Conservation (phyloP, 441 rosid genomes). For the Omphalea diandra region DNA sequence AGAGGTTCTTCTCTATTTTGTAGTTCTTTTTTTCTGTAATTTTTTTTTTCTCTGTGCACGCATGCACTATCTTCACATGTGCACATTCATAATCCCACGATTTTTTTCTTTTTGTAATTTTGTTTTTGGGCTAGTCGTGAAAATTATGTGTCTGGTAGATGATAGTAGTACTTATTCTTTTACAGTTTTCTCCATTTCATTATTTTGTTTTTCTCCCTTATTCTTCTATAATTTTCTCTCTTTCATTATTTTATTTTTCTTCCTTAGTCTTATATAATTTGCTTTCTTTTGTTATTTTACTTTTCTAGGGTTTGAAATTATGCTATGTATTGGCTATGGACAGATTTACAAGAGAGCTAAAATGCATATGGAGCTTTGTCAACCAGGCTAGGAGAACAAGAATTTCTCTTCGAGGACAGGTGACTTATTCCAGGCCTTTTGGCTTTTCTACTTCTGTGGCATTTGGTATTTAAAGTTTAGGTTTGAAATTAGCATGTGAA, state of each 20-base stretch:
- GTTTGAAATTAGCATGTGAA: not conserved
- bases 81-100: not conserved
- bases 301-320: not conserved
- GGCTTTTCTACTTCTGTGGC: not conserved
- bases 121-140: not conserved
- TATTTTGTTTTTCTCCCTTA: no score
- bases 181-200: no score
- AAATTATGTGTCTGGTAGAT: not conserved
- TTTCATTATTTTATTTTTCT: no score
- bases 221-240: no score
- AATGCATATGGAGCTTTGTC: slow-evolving; percentile 82
- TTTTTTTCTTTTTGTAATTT: not conserved
- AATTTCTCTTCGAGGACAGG: slow-evolving; percentile 76
- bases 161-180: no score
- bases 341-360: slow-evolving; percentile 80
- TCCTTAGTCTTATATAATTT: not conserved
- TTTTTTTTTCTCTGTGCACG: not conserved
- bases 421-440: slow-evolving; percentile 32
- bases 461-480: not conserved
- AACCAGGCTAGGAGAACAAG: slow-evolving; percentile 65
- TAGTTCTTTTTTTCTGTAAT: not conserved
- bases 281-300: not conserved
- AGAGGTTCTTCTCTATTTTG: slow-evolving; percentile 52
- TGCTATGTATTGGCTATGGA: slow-evolving; percentile 15
- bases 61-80: not conserved